These are phyloP conservation scores for Fraxinus nigra DNA, from an alignment of 305 asterid species.

Conservation along the genomic window DNA sequence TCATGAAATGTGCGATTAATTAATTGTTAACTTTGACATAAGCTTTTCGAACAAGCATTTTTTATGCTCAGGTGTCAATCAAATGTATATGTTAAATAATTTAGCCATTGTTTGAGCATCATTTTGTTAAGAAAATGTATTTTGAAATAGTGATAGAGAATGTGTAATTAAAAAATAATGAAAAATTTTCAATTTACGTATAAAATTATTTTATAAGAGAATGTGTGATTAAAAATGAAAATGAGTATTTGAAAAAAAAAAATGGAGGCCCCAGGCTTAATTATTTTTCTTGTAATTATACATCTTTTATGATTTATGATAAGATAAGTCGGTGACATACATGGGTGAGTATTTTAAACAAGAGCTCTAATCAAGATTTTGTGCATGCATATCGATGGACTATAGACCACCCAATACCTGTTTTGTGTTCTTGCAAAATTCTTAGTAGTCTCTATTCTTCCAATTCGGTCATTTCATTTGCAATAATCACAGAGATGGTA, in stretches of 20 bases:
- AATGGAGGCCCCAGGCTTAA: background rate
- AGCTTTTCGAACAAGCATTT: background rate
- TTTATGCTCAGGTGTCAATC: background rate
- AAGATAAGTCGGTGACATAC: background rate
- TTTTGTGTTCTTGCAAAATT: too few species aligned
- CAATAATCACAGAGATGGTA: too few species aligned
- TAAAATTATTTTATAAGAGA: too few species aligned
- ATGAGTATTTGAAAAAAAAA: background rate
- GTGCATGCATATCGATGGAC: too few species aligned
- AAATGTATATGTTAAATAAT: background rate
- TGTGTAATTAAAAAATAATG: too few species aligned
- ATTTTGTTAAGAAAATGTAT: background rate
- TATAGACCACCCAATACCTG: too few species aligned
- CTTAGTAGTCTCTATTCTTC: too few species aligned
- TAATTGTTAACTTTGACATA: background rate
- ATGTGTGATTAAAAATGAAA: too few species aligned
- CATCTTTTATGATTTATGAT: background rate
- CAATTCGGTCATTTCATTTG: too few species aligned
- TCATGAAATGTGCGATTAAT: background rate
- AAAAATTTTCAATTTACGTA: background rate
- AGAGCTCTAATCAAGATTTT: background rate
- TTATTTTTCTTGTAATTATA: background rate
- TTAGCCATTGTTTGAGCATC: background rate
- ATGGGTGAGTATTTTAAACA: background rate
- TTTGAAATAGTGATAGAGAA: background rate